Conservation (phyloP, 1,284 basidiomycete genomes). For the Xerocomus alliaceus region DNA sequence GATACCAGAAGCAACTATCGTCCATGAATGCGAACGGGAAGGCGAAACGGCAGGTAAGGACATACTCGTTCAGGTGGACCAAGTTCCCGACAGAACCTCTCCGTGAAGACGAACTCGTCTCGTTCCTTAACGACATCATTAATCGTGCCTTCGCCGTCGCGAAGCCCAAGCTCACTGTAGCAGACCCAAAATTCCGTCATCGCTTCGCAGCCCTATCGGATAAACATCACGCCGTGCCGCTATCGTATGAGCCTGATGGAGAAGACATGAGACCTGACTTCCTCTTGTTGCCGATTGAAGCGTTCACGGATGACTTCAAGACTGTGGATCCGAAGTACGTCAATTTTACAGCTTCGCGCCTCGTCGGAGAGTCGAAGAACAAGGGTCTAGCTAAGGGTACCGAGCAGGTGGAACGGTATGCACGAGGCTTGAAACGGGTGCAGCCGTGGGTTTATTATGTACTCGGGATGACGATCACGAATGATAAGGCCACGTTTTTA, state of each 20-base stretch:
- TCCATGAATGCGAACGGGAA: neutral
- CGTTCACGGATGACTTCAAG: slow-evolving; percentile 14
- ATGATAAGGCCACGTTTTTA: slow-evolving; percentile 12
- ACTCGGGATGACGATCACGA: slow-evolving; percentile 11
- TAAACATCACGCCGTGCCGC: slow-evolving; percentile 11
- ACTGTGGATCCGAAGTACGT: slow-evolving; percentile 15
- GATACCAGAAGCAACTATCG: neutral
- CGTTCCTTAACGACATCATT: slow-evolving; percentile 17
- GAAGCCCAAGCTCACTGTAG: neutral
- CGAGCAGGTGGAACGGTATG: slow-evolving; percentile 19
- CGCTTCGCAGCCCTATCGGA: slow-evolving; percentile 18
- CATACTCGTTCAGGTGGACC: slow-evolving; percentile 20
- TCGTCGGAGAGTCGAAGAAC: slow-evolving; percentile 20
- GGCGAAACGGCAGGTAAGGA: neutral
- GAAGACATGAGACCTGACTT: slow-evolving; percentile 27
- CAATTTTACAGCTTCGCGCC: slow-evolving; percentile 19
- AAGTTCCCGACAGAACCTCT: slow-evolving; percentile 10
- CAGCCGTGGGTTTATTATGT: slow-evolving; percentile 25
- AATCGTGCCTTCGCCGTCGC: slow-evolving; percentile 12
- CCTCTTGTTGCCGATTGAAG: slow-evolving; percentile 20
- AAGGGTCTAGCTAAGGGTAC: neutral
- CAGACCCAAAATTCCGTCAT: neutral
- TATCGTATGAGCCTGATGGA: slow-evolving; percentile 19
- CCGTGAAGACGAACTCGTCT: slow-evolving; percentile 16
- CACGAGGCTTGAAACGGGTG: slow-evolving; percentile 12